These are phyloP conservation scores for Spizellomyces punctatus DNA, from an alignment of 192 early-diverging fungal species.

Conservation along the genomic window DNA sequence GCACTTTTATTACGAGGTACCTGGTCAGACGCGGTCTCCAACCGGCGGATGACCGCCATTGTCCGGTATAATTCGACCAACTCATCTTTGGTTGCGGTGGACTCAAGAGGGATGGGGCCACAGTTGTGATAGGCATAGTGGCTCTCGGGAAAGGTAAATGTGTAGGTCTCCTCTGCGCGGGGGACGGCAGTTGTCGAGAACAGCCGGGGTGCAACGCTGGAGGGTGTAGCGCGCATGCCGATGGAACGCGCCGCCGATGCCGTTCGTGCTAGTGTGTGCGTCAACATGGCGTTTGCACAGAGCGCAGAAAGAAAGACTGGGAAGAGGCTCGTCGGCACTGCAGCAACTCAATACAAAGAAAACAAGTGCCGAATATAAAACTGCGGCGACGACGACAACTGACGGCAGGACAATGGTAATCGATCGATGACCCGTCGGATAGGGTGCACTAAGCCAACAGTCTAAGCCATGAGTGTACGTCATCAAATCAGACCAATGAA, in stretches of 20 bases:
- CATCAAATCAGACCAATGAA: too few species aligned
- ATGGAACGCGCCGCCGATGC: not conserved
- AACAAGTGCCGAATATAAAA: too few species aligned
- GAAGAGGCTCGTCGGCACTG: too few species aligned
- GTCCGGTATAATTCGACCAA: slow-evolving; percentile 79
- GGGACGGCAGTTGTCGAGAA: slow-evolving; percentile 19
- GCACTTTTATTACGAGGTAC: slow-evolving; percentile 13
- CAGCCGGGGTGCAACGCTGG: not conserved
- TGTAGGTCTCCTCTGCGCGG: slow-evolving; percentile 25
- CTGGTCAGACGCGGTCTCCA: slow-evolving; percentile 91
- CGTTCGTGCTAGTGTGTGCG: too few species aligned
- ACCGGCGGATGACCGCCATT: slow-evolving; percentile 86
- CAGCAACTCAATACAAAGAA: too few species aligned
- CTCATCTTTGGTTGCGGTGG: slow-evolving; percentile 72
- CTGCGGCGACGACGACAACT: too few species aligned
- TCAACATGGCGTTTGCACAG: too few species aligned
- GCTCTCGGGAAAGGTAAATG: slow-evolving; percentile 71
- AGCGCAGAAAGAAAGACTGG: too few species aligned
- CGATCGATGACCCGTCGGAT: too few species aligned
- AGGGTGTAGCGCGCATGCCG: not conserved
- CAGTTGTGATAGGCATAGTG: slow-evolving; percentile 87
- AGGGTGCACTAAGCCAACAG: too few species aligned
- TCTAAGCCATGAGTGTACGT: too few species aligned
- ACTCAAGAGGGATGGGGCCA: slow-evolving; percentile 61
- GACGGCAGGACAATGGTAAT: too few species aligned